Conservation (phyloP, 1,284 basidiomycete species). For the Ganoderma leucocontextum region DNA sequence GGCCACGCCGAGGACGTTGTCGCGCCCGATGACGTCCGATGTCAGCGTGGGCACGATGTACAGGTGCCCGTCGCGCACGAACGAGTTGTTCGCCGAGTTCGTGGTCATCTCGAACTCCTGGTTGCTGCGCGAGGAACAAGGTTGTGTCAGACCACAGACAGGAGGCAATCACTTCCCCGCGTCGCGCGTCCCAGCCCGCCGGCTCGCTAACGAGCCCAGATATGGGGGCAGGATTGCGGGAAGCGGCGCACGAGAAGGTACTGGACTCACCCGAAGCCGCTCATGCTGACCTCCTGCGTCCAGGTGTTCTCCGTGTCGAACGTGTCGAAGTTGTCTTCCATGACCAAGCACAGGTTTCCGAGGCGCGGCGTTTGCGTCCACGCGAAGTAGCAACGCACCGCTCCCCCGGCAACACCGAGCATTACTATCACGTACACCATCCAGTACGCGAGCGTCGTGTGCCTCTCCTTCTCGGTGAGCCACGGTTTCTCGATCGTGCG, state of each 20-base stretch:
- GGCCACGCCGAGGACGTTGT: constrained; percentile 63
- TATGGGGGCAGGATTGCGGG: background rate
- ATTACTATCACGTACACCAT: constrained; percentile 68
- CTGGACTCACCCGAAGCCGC: constrained; percentile 79
- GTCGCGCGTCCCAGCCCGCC: background rate
- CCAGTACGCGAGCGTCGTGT: constrained; percentile 68
- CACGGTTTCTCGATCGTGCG: constrained; percentile 77
- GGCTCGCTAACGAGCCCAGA: background rate
- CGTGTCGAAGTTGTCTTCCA: constrained; percentile 80
- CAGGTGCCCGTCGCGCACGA: constrained; percentile 76
- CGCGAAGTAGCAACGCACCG: constrained; percentile 51
- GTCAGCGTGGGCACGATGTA: constrained; percentile 90
- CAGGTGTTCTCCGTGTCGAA: constrained; percentile 75
- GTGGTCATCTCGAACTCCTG: constrained; percentile 92
- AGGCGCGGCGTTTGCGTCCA: constrained; percentile 62
- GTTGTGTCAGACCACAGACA: constrained; percentile 9
- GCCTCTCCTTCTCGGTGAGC: constrained; percentile 68
- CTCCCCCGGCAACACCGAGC: constrained; percentile 47
- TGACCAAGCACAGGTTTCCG: constrained; percentile 73
- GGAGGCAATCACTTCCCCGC: background rate
- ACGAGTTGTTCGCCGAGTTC: constrained; percentile 78
- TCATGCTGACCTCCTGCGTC: constrained; percentile 81
- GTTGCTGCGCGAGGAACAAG: constrained; percentile 57
- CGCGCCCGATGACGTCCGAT: constrained; percentile 71
- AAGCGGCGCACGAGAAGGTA: constrained; percentile 5